Base-by-base conservation (phyloP, 768 basidiomycete genomes). In the Mycena crocata region DNA sequence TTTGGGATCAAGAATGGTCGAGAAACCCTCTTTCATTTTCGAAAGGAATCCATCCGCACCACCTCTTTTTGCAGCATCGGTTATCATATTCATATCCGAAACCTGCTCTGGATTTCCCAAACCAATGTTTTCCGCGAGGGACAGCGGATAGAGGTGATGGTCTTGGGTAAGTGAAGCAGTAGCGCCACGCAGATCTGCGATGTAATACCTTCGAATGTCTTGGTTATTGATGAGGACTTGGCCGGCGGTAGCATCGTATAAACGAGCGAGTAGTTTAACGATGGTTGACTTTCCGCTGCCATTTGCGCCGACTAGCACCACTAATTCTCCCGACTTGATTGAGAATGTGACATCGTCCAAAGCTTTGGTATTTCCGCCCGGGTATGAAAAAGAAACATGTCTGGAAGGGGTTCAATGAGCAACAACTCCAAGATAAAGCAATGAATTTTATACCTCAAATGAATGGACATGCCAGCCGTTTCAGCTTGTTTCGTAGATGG, bases 221-320 rank as follows among this genome's bases (percentile, higher is more conserved):
- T 73, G 39, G 9, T 80, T 82, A 57, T 89, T 84, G 35, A 89
- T 76, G 19, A 83, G 70, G 7, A 89, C 49, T 9, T 79, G 69
- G 0, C 87, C 88, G 0, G 77, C 73, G 0, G 79, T 78, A 0
- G 83, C 80, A 52, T 86, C 83, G 70, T 85, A 87, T 5, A 88
- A 71, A 1, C 86, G 77, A 0, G 85, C 78, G 5, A 90, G 73
- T 15, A 89, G 75, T 48, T 86, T 86, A 21, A 89, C 75, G 23
- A 88, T 66, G 0, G 86, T 86, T 5, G 85, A 84, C 66, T 88
- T 88, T 1, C 87, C 87, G 57, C 83, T 83, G 7, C 88, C 87
- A 66, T 89, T 90, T 2, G 76, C 76, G 30, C 88, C 87, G 9
- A 90, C 88, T n/a, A 90, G 77, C 35, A 89, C 84, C 21, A 86